Percentiles rank a stretch among this genome's conserved stretches.
Evolutionary conservation across 1,139 yeast species (phyloP).

Genomic region (Arxiozyma bovina): DNA sequence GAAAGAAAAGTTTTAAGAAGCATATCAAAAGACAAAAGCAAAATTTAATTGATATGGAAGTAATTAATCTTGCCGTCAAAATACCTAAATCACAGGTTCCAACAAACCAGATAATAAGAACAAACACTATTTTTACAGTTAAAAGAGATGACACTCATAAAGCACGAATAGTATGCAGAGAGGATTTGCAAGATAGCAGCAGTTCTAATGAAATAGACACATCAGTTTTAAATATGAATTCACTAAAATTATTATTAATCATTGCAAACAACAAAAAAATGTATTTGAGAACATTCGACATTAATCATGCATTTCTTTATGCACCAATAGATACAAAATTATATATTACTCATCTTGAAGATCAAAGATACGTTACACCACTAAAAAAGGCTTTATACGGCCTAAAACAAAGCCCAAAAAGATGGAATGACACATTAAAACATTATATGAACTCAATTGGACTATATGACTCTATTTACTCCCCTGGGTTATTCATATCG

Average conservation of each 20-base stretch:
- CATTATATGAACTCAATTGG: background rate
- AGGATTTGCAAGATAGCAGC: constrained; percentile 3
- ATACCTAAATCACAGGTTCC: background rate
- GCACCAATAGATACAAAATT: constrained; percentile 5
- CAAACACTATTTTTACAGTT: constrained; percentile 1
- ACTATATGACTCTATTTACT: background rate
- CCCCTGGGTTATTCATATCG: background rate
- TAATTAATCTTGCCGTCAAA: background rate
- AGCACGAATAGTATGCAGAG: constrained; percentile 7
- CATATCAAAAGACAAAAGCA: constrained; percentile 1
- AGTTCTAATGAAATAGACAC: constrained; percentile 5
- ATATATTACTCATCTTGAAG: constrained; percentile 2
- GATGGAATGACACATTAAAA: constrained; percentile 7
- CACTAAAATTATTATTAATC: constrained; percentile 6
- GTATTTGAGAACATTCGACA: constrained; percentile 4
- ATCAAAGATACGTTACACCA: background rate
- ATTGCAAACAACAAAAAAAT: constrained; percentile 2
- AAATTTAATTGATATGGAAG: background rate
- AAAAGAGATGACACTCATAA: constrained; percentile 6
- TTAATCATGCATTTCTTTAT: constrained; percentile 9
- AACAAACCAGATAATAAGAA: background rate
- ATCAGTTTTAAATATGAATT: constrained; percentile 5
- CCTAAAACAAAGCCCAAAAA: constrained; percentile 7
- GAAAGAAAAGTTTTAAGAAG: background rate
- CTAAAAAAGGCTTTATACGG: constrained; percentile 7